Percentiles rank a stretch among this genome's conserved stretches.
Evolutionary conservation across 2,329 filamentous ascomycete genomes (phyloP).

Genomic region (Ophiosphaerella korrae): DNA sequence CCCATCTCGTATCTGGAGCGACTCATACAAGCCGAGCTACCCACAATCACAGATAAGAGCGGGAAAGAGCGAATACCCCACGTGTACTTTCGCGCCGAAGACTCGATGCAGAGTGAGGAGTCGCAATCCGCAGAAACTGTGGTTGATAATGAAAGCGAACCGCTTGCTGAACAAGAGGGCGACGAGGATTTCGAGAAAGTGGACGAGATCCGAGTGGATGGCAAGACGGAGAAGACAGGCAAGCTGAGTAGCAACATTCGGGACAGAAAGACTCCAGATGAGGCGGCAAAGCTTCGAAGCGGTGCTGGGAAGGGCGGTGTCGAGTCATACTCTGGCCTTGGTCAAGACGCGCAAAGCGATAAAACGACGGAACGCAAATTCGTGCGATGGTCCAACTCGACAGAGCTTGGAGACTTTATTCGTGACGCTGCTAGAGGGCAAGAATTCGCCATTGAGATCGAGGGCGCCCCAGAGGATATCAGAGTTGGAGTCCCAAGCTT

Average conservation of each 20-base stretch:
- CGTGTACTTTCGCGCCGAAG: constrained; percentile 80
- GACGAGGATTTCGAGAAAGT: constrained; percentile 52
- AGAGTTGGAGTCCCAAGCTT: constrained; percentile 84
- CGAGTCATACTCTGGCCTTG: constrained; percentile 73
- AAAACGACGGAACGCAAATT: constrained; percentile 63
- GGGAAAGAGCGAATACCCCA: constrained; percentile 72
- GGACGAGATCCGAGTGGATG: constrained; percentile 58
- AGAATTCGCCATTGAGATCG: constrained; percentile 83
- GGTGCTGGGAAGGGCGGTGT: constrained; percentile 63
- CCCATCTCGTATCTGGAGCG: constrained; percentile 89
- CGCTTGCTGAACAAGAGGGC: constrained; percentile 28
- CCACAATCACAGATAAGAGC: constrained; percentile 65
- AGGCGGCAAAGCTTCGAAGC: constrained; percentile 50
- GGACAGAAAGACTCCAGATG: constrained; percentile 33
- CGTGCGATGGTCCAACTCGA: constrained; percentile 86
- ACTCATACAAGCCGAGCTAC: constrained; percentile 85
- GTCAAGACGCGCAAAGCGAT: constrained; percentile 59
- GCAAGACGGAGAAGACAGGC: constrained; percentile 54
- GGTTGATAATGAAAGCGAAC: constrained; percentile 34
- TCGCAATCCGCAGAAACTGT: constrained; percentile 31
- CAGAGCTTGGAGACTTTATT: constrained; percentile 93
- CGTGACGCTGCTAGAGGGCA: constrained; percentile 82
- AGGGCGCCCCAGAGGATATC: constrained; percentile 71
- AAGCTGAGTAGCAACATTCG: constrained; percentile 35
- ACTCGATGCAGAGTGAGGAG: constrained; percentile 66